Evolutionary conservation across 805 yeast genomes (phyloP).

Genomic region (Myxozyma mucilagina): DNA sequence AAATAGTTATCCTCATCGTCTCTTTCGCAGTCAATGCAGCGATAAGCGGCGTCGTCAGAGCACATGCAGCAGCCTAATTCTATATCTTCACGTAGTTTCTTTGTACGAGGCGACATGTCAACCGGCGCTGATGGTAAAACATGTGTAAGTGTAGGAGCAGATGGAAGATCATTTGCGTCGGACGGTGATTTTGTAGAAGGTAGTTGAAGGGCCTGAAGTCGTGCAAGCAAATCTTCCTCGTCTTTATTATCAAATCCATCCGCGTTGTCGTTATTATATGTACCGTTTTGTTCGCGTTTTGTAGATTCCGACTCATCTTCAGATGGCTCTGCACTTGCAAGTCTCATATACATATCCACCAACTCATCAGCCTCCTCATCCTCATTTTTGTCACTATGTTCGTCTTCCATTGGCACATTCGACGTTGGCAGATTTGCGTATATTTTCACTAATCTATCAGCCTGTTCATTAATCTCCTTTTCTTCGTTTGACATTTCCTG

Average conservation of each 20-base stretch:
- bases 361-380: constrained; percentile 27
- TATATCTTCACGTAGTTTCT: constrained; percentile 25
- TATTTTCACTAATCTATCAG: constrained; percentile 18
- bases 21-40: constrained; percentile 27
- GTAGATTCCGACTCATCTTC: constrained; percentile 5
- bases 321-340: constrained; percentile 14
- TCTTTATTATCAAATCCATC: constrained; percentile 2
- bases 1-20: constrained; percentile 29
- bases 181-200: not conserved
- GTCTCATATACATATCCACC: constrained; percentile 23
- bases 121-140: constrained; percentile 17
- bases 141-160: constrained; percentile 12
- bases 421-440: constrained; percentile 6
- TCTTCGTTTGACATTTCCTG: constrained; percentile 12
- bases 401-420: not conserved
- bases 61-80: constrained; percentile 32
- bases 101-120: not conserved
- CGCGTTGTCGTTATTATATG: not conserved
- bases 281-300: not conserved
- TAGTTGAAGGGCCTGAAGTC: constrained; percentile 15
- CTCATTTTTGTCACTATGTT: constrained; percentile 12
- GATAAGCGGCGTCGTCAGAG: constrained; percentile 27
- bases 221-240: constrained; percentile 11
- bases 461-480: constrained; percentile 24
- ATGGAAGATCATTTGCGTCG: constrained; percentile 5